phyloP scores from a whole-genome alignment of 2,329 filamentous ascomycete species.

The Cytospora piceicola region DNA sequence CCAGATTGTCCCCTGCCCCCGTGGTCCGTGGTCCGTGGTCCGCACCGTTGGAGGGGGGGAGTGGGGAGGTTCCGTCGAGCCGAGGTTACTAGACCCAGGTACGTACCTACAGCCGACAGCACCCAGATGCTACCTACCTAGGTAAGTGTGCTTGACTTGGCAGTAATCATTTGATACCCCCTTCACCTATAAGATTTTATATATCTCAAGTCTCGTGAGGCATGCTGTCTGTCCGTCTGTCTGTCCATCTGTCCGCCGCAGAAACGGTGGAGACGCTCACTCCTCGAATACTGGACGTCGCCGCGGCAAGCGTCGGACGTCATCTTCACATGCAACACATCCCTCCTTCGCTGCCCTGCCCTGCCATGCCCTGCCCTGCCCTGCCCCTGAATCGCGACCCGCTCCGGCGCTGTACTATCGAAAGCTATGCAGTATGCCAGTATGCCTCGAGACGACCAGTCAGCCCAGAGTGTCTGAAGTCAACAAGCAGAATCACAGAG shows the following conservation, averaged over 20 bases:
- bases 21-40: not conserved
- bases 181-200: not conserved
- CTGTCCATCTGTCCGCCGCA: not conserved
- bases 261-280: not conserved
- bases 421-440: too few relatives aligned
- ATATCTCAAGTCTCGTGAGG: too few relatives aligned
- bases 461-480: not conserved
- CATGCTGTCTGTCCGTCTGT: not conserved
- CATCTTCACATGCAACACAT: constrained; percentile 23
- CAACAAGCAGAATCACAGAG: not conserved
- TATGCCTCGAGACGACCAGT: not conserved
- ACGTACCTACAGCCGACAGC: not conserved
- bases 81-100: constrained; percentile 22
- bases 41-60: not conserved
- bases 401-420: not conserved
- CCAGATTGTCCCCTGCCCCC: constrained; percentile 7
- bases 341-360: not conserved
- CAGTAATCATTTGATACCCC: not conserved
- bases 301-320: constrained; percentile 6
- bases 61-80: constrained; percentile 19
- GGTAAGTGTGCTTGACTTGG: not conserved
- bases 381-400: not conserved
- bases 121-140: too few relatives aligned
- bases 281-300: not conserved
- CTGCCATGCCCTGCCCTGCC: too few relatives aligned